Evolutionary conservation across 768 basidiomycete genomes (phyloP), one percentile per base, ranked within the genome.

Genomic region (Strobilomyces echinocephalus): DNA sequence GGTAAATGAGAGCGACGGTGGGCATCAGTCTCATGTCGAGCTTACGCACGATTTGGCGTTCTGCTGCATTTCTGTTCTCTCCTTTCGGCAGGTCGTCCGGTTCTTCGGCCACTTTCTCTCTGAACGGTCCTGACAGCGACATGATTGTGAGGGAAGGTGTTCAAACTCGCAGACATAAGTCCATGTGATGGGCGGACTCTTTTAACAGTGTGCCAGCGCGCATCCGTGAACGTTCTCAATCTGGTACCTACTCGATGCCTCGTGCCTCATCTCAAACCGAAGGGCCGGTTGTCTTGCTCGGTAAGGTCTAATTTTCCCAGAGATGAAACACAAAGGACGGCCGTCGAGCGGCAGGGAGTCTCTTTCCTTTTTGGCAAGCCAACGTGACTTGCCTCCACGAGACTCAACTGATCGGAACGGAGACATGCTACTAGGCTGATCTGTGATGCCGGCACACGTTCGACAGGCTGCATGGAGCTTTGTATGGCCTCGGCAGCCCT

Each of bases 21-120:
- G 70, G 64, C 53, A 71, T 59, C 31, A 71, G 46, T 11, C 69
- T 56, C 38, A 50, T 26, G 46, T 71, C 69, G 9, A 71, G 60
- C 53, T 60, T 30, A 30, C 30, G 30, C 30, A 30, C 30, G 30
- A 30, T 30, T 9, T 9, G 30, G 30, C 30, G 30, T 43, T 69
- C 68, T 42, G 52, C 65, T n/a, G 38, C 54, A 10, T 26, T 18
- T 30, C 65, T 58, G 41, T 45, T 45, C 2, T 55, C 59, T 14
- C 36, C 51, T 24, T n/a, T 49, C 38, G 57, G 48, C 9, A 66
- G 28, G 39, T 61, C 50, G 11, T 61, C 64, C 5, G 9, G 34
- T 21, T 47, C 43, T 40, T 21, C 26, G 26, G n/a, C 46, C n/a
- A 51, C 51, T 11, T 59, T 46, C 26, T 56, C 57, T 18, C 46